Conservation (phyloP, 345 rosid genomes). For the Gossypioides kirkii region DNA sequence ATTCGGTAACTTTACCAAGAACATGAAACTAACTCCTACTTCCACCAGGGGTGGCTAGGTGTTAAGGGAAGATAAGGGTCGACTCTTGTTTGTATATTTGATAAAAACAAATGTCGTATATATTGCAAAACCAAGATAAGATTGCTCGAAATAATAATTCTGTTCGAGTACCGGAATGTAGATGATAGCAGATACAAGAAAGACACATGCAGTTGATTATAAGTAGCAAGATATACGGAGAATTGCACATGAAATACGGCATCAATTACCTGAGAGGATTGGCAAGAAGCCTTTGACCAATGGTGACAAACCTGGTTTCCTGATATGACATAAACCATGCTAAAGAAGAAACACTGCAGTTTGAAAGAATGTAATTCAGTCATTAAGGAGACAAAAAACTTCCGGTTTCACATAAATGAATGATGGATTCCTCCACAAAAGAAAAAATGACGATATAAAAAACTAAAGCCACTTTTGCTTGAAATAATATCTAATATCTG, state of each 20-base stretch:
- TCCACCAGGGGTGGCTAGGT: background rate
- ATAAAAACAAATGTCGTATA: background rate
- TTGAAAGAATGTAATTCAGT: conserved; percentile 10
- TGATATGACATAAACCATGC: conserved; percentile 99
- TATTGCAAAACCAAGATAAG: background rate
- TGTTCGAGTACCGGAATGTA: background rate
- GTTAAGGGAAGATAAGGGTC: background rate
- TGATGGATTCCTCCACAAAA: background rate
- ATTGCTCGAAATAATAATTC: background rate
- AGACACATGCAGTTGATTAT: background rate
- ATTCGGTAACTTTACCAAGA: background rate
- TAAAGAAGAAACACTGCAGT: conserved; percentile 89
- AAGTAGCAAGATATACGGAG: background rate
- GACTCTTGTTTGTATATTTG: background rate
- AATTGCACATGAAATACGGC: conserved; percentile 3
- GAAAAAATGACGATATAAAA: background rate
- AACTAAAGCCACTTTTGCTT: background rate
- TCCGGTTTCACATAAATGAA: background rate
- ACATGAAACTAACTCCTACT: background rate
- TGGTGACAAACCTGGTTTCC: conserved; percentile 94
- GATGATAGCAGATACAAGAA: background rate
- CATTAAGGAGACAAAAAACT: background rate
- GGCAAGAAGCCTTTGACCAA: conserved; percentile 91
- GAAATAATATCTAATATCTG: background rate
- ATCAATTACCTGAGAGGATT: conserved; percentile 77